Evolutionary conservation across 2,329 filamentous ascomycete genomes (phyloP), one percentile per base, ranked within the genome.

Genomic region (Pseudopithomyces maydicus): DNA sequence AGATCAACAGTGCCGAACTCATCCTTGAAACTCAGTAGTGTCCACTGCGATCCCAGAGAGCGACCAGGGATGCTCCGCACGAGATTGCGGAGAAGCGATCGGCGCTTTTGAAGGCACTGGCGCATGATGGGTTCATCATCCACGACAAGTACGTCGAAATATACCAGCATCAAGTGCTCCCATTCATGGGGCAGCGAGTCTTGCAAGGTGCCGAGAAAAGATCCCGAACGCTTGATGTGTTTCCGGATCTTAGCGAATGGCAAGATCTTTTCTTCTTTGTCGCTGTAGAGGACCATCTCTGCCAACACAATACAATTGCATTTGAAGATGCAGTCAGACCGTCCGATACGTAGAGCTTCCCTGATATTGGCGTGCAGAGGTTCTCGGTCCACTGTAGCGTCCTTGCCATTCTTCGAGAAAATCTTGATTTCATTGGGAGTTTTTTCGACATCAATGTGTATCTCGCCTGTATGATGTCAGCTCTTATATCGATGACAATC

Each of bases 361-460:
- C 82, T 80, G 54, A 97, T 86, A 1, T 82, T 82, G 35, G 23
- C 43, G 38, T 90, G 87, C 20, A 96, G 74, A 1, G 79, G 80
- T 11, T 74, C 65, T 33, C 90, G 84, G 72, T 96, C 92, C 50
- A 78, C 70, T 0, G 92, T 97, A 43, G 92, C 94, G 63, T 97
- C 91, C 71, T 95, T 96, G 56, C 92, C 91, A 67, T 91, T 95
- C 72, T 97, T 97, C 10, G 92, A 96, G 71, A 95, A 97, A 29
- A 97, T 94, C 61, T 89, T 88, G 26, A 96, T 86, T 46, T 81
- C 84, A 1, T 82, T 70, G 56, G 70, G 45, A 14, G 78, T 77
- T 48, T 84, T 85, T 8, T 79, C 78, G 6, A 90, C 77, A 68
- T 96, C 87, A 38, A 97, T 79, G 67, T 97, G 92, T 29, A 97